phyloP scores from a whole-genome alignment of 2,329 filamentous ascomycete species.

The Pseudogymnoascus sp. region DNA sequence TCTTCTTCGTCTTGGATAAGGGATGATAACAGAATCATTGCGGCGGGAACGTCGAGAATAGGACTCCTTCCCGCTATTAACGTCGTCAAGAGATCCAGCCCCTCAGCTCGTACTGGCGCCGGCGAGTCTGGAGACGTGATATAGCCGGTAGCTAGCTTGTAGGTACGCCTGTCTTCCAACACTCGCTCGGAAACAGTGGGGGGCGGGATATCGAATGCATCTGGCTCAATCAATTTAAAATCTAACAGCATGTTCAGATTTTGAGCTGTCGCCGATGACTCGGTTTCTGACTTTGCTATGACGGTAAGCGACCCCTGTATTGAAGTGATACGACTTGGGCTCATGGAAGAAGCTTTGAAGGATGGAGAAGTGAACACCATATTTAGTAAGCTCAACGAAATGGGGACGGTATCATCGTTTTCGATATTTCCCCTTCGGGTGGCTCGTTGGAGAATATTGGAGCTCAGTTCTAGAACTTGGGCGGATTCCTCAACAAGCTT shows the following conservation, averaged over 20 bases:
- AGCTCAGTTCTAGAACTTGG: conserved; percentile 57
- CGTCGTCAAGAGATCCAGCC: conserved; percentile 50
- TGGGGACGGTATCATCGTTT: conserved; percentile 40
- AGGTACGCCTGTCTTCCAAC: conserved; percentile 53
- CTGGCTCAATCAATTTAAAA: conserved; percentile 35
- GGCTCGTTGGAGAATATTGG: conserved; percentile 44
- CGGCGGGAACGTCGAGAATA: conserved; percentile 58
- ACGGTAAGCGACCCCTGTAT: conserved; percentile 43
- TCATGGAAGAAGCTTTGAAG: conserved; percentile 43
- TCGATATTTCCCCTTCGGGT: conserved; percentile 32
- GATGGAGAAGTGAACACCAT: conserved; percentile 50
- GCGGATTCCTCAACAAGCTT: conserved; percentile 56
- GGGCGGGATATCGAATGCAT: conserved; percentile 21
- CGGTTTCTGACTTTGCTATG: conserved; percentile 32
- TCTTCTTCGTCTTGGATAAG: conserved; percentile 61
- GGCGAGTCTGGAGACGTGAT: conserved; percentile 54
- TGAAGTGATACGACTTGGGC: conserved; percentile 32
- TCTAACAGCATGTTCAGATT: conserved; percentile 50
- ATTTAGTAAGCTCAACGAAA: conserved; percentile 55
- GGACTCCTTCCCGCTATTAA: conserved; percentile 50
- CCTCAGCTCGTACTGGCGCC: conserved; percentile 59
- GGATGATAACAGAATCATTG: conserved; percentile 55
- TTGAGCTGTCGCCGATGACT: conserved; percentile 45
- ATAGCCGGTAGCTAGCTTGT: conserved; percentile 56
- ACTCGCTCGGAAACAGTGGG: conserved; percentile 38